Base-by-base conservation (phyloP, 495 filamentous ascomycete genomes). In the Xylaria venustula region DNA sequence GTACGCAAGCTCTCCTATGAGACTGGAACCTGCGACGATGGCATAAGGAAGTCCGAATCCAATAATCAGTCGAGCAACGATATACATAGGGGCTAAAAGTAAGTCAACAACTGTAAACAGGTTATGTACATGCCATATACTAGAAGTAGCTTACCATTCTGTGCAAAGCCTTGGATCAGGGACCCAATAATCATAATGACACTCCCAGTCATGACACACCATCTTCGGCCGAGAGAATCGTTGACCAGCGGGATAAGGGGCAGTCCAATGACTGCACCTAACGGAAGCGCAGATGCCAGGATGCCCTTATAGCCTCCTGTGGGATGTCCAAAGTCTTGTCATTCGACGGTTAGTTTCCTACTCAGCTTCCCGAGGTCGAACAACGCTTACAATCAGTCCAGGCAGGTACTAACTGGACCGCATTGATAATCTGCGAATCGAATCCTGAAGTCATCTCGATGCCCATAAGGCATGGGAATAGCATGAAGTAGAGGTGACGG, bases 371-470 rank as follows among this genome's bases (percentile, higher is more conserved):
- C 73, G 72, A n/a, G 65, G 17, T 23, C 25, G 26, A 20, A 26
- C 11, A 64, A 15, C 70, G 79, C 78, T 68, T 64, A 85, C 85
- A 88, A 8, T 69, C 62, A 50, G 81, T 78, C 85, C 83, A 89
- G 6, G 75, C 73, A 7, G 75, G 70, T 17, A 87, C 81, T 30
- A 85, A 81, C 70, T 90, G 86, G 3, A 89, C 79, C 2, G 83
- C 82, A 60, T 89, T 90, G 73, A 90, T 88, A 68, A 90, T 84
- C 62, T 87, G 85, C 7, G 83, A 86, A 70, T 90, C 87, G 67
- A 89, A 90, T 0, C 88, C 87, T 23, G 85, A 87, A 1, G 87
- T 90, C 75, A 88, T 85, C 72, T 88, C 88, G 47, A 88, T 84
- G 11, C 87, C 87, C 73, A 89, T 87, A 64, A 82, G 80, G 9